These are phyloP conservation scores for Ogataea angusta DNA, from an alignment of 805 yeast species.

Conservation along the genomic window DNA sequence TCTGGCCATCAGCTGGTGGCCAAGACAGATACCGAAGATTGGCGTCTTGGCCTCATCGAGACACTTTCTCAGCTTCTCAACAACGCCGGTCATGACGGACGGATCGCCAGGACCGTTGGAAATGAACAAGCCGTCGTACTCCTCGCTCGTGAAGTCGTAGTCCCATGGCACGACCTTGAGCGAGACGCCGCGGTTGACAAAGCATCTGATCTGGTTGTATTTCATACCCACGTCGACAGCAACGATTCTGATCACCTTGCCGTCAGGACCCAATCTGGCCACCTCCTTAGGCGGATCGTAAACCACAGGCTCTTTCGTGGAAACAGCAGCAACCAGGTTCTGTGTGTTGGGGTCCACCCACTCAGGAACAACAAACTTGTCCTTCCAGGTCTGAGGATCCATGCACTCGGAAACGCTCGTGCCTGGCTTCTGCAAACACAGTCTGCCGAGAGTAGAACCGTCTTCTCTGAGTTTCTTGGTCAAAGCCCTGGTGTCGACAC, in stretches of 20 bases:
- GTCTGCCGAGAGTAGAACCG: slow-evolving; percentile 92
- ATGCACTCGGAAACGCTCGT: slow-evolving; percentile 34
- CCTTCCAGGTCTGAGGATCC: slow-evolving; percentile 48
- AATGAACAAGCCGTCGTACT: slow-evolving; percentile 91
- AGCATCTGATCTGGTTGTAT: slow-evolving; percentile 95
- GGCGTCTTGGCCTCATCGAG: slow-evolving; percentile 74
- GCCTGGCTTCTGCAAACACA: slow-evolving; percentile 54
- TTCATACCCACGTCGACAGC: slow-evolving; percentile 98
- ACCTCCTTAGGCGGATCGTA: slow-evolving; percentile 65
- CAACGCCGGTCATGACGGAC: slow-evolving; percentile 69
- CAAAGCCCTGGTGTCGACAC: slow-evolving; percentile 93
- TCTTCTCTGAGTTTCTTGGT: slow-evolving; percentile 89
- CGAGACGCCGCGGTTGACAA: slow-evolving; percentile 94
- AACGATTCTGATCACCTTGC: slow-evolving; percentile 74
- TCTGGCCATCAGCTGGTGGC: slow-evolving; percentile 94
- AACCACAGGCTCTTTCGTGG: slow-evolving; percentile 68
- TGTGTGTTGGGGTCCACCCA: slow-evolving; percentile 91
- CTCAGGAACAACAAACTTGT: slow-evolving; percentile 69
- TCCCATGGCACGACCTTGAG: slow-evolving; percentile 95
- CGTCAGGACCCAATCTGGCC: slow-evolving; percentile 59
- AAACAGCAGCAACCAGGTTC: slow-evolving; percentile 90
- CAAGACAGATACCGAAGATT: slow-evolving; percentile 95
- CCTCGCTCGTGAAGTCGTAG: slow-evolving; percentile 74
- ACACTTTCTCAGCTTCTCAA: slow-evolving; percentile 54
- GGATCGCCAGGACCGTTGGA: slow-evolving; percentile 99